Evolutionary conservation across 352 stramenopile genomes (phyloP), one percentile per base, ranked within the genome.

Genomic region (Phytophthora syringae): DNA sequence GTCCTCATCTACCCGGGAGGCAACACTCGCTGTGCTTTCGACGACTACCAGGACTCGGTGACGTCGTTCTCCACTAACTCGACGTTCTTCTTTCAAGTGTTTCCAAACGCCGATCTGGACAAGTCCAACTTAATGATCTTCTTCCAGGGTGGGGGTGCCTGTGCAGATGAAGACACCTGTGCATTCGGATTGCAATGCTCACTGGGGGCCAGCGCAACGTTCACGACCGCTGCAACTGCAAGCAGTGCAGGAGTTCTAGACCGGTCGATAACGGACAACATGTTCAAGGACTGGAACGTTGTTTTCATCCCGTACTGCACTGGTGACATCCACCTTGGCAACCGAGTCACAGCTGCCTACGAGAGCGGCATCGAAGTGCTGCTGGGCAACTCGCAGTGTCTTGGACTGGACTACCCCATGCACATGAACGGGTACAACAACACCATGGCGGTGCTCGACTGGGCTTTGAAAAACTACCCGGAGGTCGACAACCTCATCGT

Each of bases 261-360:
- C 52, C 64, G 64, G 4, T 76, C 79, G 20, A 50, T 87, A 25
- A 42, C 56, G n/a, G 56, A 74, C 51, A 92, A 90, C 59, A 45
- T 82, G 36, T 90, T 90, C 58, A 78, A 77, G 48, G 81, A 90
- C 64, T 92, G 81, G 81, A 87, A 87, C 67, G 78, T 90, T 50
- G 76, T 92, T 9, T 77, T 86, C 64, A 65, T 92, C 10, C 81
- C 79, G 21, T 90, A 92, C 70, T 92, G 83, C 76, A 89, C 81
- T 20, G 79, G 81, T 39, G 81, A 92, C 42, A 70, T 92, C 32
- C 82, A 92, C 45, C 51, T 86, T 5, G 83, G 83, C 47, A 86
- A 78, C 65, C 44, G 59, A 7, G 36, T 76, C 11, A 54, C 51
- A 2, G 52, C 37, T 5, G 21, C 52, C 10, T 64, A 64, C 20